Evolutionary conservation across 768 basidiomycete genomes (phyloP).

Genomic region (Xerocomellus chrysenteron): DNA sequence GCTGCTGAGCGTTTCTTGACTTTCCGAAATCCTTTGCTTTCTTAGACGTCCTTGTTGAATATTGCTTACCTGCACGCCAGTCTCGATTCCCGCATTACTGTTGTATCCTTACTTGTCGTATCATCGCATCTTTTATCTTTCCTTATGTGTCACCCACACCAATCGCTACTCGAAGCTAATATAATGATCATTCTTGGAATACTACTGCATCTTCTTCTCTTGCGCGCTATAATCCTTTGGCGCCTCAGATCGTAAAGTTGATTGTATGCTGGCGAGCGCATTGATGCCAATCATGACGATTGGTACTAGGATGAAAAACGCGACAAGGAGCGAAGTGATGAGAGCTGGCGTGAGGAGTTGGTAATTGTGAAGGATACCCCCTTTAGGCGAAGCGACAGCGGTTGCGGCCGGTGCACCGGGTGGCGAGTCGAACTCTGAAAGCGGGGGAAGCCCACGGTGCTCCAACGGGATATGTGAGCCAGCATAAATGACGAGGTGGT

Average conservation of each 20-base stretch:
- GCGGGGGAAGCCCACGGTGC: slow-evolving; percentile 41
- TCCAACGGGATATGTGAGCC: slow-evolving; percentile 46
- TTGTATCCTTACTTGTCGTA: slow-evolving; percentile 31
- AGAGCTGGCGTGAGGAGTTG: slow-evolving; percentile 77
- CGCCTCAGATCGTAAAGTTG: slow-evolving; percentile 57
- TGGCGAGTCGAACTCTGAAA: slow-evolving; percentile 30
- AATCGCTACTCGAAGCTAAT: slow-evolving; percentile 17
- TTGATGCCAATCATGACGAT: slow-evolving; percentile 60
- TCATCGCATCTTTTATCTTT: slow-evolving; percentile 27
- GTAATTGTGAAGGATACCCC: slow-evolving; percentile 69
- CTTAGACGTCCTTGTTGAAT: slow-evolving; percentile 14
- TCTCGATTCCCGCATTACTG: slow-evolving; percentile 17
- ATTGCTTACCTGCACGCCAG: slow-evolving; percentile 10
- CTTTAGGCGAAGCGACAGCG: slow-evolving; percentile 32
- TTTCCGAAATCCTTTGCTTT: background rate
- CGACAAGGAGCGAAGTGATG: slow-evolving; percentile 62
- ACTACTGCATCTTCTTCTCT: slow-evolving; percentile 76
- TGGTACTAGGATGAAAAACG: slow-evolving; percentile 67
- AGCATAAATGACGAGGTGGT: slow-evolving; percentile 65
- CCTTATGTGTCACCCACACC: slow-evolving; percentile 13
- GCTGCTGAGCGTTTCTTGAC: background rate
- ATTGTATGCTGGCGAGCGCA: slow-evolving; percentile 73
- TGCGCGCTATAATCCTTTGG: slow-evolving; percentile 66
- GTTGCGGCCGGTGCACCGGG: slow-evolving; percentile 30
- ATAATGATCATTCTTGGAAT: slow-evolving; percentile 18